Base-by-base conservation (phyloP, 129 eudicot species). In the Pittosporum tobira region DNA sequence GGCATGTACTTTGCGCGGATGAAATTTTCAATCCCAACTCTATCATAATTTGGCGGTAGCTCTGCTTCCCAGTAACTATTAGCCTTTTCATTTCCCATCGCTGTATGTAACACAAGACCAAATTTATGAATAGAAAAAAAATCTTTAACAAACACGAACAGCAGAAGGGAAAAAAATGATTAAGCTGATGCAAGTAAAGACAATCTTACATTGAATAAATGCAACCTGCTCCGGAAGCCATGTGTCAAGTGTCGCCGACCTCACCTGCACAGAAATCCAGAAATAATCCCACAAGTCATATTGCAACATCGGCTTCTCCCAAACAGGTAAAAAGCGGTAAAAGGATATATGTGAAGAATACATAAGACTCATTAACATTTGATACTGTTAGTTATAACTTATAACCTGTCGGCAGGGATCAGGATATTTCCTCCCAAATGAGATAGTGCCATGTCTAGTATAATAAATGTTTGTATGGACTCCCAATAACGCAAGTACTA, bases 181-280 rank as follows among this genome's bases (percentile, higher is more conserved):
- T 46, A n/a, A n/a, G 40, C 6, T 43, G 23, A n/a, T n/a, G 50
- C n/a, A 14, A 15, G 44, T 27, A 25, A 26, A 49, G 42, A 37
- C 29, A 58, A 52, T 66, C 94, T 86, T 83, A 91, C 98, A 82
- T n/a, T 77, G 94, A 64, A 91, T 83, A 62, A 83, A 86, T 15
- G 86, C 83, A 75, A 91, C 90, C 73, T 86, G 95, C 61, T 91
- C 98, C 2, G 98, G 98, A 61, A 91, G 98, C 98, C 98, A 91
- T 62, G 96, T 91, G 76, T 91, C 98, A 45, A 91, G 85, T 48
- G 94, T 86, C 44, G 94, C 96, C 51, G 98, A 91, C 70, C 98
- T 71, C 68, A 91, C 98, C 98, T 89, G 71, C 29, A 59, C 37
- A 67, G 55, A 45, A 37, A 59, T 45, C 40, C 72, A 62, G 61